A percentile compares a stretch with the other conserved stretches of the same genome.
Evolutionary conservation across 2,329 filamentous ascomycete genomes (phyloP).

Genomic region (Pseudocercospora fuligena): DNA sequence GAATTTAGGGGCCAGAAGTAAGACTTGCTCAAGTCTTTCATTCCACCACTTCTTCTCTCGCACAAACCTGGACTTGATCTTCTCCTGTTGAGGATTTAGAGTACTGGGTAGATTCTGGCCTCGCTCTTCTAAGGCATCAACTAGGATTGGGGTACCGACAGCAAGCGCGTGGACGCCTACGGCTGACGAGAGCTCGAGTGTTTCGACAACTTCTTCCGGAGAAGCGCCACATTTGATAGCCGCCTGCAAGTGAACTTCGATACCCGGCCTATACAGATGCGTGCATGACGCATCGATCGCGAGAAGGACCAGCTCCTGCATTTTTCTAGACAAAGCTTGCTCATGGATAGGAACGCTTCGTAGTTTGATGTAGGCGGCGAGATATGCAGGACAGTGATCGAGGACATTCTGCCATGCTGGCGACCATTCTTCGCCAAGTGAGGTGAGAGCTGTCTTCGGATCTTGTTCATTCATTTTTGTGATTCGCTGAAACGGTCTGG

Average conservation of each 20-base stretch:
- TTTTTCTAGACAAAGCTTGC: conserved; percentile 46
- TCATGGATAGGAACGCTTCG: conserved; percentile 38
- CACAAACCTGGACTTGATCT: conserved; percentile 50
- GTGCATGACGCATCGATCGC: conserved; percentile 52
- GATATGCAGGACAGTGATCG: conserved; percentile 17
- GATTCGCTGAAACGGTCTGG: too few relatives aligned
- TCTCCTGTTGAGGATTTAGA: too few relatives aligned
- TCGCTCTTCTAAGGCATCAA: too few relatives aligned
- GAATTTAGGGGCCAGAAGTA: conserved; percentile 53
- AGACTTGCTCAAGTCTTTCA: conserved; percentile 44
- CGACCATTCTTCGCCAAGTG: conserved; percentile 22
- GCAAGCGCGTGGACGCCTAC: too few relatives aligned
- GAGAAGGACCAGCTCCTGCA: conserved; percentile 50
- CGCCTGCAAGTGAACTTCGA: too few relatives aligned
- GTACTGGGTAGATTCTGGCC: too few relatives aligned
- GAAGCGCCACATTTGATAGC: too few relatives aligned
- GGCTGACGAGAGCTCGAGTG: too few relatives aligned
- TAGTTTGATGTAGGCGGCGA: conserved; percentile 22
- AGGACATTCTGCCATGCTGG: conserved; percentile 23
- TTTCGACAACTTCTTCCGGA: too few relatives aligned
- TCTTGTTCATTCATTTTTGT: background rate
- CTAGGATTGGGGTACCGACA: too few relatives aligned
- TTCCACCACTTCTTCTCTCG: conserved; percentile 51
- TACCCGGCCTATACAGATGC: conserved; percentile 45
- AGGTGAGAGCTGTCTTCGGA: conserved; percentile 22